phyloP scores from a whole-genome alignment of 306 rosid species.

The Cajanus cajan region DNA sequence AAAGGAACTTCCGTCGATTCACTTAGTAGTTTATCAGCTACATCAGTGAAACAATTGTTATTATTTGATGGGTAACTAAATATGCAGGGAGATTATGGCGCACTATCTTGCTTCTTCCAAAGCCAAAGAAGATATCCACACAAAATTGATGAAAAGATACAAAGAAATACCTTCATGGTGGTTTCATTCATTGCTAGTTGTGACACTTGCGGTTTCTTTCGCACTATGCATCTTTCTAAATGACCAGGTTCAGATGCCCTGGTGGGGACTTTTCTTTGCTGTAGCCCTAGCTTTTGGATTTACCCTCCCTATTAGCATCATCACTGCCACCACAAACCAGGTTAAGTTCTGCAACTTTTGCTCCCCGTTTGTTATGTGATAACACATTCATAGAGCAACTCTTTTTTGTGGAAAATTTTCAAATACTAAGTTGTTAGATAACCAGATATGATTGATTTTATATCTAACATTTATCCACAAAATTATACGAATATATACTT shows the following conservation, averaged over 20 bases:
- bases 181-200: slow-evolving; percentile 57
- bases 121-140: slow-evolving; percentile 75
- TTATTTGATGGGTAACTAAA: slow-evolving; percentile 18
- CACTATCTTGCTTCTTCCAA: slow-evolving; percentile 57
- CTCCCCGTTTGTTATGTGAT: background rate
- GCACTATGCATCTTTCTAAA: slow-evolving; percentile 65
- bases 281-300: slow-evolving; percentile 58
- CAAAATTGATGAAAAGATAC: slow-evolving; percentile 74
- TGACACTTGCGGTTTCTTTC: slow-evolving; percentile 58
- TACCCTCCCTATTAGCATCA: slow-evolving; percentile 86
- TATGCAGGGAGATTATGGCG: slow-evolving; percentile 74
- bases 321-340: slow-evolving; percentile 94
- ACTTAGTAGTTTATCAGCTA: background rate
- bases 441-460: background rate
- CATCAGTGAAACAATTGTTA: background rate
- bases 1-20: background rate
- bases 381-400: background rate
- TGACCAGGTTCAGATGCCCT: slow-evolving; percentile 80
- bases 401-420: background rate
- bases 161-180: slow-evolving; percentile 88
- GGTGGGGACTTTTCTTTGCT: slow-evolving; percentile 89
- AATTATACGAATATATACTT: background rate
- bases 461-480: background rate
- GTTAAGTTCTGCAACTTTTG: slow-evolving; percentile 37
- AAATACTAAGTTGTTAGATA: background rate